Conservation (phyloP, 148 eudicot genomes). For the Cornus suecica region DNA sequence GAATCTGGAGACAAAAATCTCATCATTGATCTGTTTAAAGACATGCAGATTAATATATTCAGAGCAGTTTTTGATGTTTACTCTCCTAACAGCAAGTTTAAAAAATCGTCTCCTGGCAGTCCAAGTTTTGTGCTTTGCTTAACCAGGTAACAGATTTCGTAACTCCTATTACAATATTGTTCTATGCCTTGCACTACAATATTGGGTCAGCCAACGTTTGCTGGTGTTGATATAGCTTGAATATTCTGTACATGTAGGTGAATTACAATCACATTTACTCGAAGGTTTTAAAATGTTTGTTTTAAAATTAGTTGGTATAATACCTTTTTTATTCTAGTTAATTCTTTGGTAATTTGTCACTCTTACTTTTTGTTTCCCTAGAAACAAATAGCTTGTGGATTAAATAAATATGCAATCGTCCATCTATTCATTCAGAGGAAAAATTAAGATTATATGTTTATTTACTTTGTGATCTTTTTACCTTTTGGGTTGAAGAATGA, state of each 20-base stretch:
- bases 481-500: no score
- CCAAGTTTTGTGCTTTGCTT: conserved; percentile 64
- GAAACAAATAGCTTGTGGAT: not conserved
- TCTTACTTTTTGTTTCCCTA: not conserved
- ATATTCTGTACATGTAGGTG: not conserved
- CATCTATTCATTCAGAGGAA: not conserved
- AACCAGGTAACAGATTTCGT: conserved; percentile 43
- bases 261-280: no score
- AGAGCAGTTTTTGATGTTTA: conserved; percentile 72
- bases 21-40: conserved; percentile 36
- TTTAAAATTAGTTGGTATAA: no score
- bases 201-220: not conserved
- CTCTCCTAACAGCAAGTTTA: conserved; percentile 83
- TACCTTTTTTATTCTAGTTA: no score
- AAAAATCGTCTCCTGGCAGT: conserved; percentile 78
- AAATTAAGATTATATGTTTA: no score
- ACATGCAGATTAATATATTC: conserved; percentile 45
- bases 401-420: not conserved
- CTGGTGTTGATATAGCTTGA: not conserved
- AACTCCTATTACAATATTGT: not conserved
- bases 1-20: conserved; percentile 20
- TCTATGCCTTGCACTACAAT: not conserved
- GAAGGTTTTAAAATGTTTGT: no score
- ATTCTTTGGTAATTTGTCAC: no score
- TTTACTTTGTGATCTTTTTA: no score